Percentiles rank a stretch among this genome's conserved stretches.
These are phyloP conservation scores for Uronychia setigera DNA, from an alignment of 73 alveolate species.

Conservation along the genomic window DNA sequence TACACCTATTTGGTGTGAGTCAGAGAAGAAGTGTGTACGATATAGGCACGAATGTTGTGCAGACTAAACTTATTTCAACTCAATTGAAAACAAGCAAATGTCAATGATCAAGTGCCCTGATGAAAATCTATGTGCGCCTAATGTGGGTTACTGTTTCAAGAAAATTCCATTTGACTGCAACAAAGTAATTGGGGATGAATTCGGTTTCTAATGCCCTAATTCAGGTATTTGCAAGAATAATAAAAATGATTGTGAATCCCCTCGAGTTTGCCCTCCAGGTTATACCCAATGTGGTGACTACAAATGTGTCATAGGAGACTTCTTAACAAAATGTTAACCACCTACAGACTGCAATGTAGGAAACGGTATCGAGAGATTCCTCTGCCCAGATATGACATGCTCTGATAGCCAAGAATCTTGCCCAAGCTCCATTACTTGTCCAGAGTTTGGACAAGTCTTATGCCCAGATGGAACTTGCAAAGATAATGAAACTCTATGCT, in stretches of 20 bases:
- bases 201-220: slow-evolving; percentile 13
- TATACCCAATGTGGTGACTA: slow-evolving; percentile 51
- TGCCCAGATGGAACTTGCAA: slow-evolving; percentile 85
- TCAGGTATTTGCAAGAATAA: slow-evolving; percentile 39
- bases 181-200: slow-evolving; percentile 31
- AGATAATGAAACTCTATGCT: slow-evolving; percentile 21
- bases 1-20: neutral
- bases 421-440: slow-evolving; percentile 48
- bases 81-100: neutral
- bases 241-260: slow-evolving; percentile 24
- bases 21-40: neutral
- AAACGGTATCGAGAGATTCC: slow-evolving; percentile 7
- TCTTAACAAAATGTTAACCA: slow-evolving; percentile 1
- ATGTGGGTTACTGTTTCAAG: slow-evolving; percentile 21
- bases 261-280: slow-evolving; percentile 50
- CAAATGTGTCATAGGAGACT: slow-evolving; percentile 30
- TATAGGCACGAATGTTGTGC: neutral
- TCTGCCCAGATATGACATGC: slow-evolving; percentile 81
- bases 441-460: slow-evolving; percentile 60
- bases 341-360: slow-evolving; percentile 15
- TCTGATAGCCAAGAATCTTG: slow-evolving; percentile 59
- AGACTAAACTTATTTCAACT: neutral
- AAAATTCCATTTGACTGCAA: slow-evolving; percentile 25
- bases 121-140: slow-evolving; percentile 31
- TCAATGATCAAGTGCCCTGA: neutral